Evolutionary conservation across 1,284 basidiomycete genomes (phyloP).

Genomic region (Sporisorium iseilematis-ciliati): DNA sequence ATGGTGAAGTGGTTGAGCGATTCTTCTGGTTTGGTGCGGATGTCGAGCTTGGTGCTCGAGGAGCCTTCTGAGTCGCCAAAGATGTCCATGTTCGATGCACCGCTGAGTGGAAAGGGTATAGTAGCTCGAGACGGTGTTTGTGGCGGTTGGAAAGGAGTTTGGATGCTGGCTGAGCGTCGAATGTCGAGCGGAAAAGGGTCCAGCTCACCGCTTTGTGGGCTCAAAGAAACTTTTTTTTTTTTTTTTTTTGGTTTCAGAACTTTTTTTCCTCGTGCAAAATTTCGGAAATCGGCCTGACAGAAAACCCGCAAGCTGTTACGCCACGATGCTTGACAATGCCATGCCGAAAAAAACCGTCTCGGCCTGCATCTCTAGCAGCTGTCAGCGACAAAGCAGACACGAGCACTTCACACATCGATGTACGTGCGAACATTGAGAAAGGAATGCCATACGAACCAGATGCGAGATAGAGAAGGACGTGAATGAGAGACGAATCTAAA

Average conservation of each 20-base stretch:
- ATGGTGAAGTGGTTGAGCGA: slow-evolving; percentile 58
- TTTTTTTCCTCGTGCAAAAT: background rate
- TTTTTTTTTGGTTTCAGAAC: slow-evolving; percentile 2
- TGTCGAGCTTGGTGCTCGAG: slow-evolving; percentile 29
- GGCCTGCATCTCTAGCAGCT: background rate
- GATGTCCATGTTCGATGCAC: slow-evolving; percentile 38
- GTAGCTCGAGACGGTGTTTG: background rate
- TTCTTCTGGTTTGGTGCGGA: slow-evolving; percentile 43
- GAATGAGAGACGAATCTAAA: background rate
- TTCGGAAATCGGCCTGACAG: background rate
- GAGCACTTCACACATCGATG: background rate
- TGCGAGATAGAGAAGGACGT: background rate
- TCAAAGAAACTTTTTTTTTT: slow-evolving; percentile 1
- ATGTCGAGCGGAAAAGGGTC: slow-evolving; percentile 3
- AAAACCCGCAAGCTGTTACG: background rate
- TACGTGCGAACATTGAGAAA: background rate
- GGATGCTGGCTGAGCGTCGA: background rate
- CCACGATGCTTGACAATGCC: background rate
- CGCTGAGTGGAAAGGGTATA: background rate
- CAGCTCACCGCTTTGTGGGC: background rate
- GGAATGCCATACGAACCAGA: background rate
- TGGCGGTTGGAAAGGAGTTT: background rate
- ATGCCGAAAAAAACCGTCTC: background rate
- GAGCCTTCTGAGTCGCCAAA: slow-evolving; percentile 19
- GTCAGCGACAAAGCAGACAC: background rate